A percentile compares a stretch with the other conserved stretches of the same genome.
Evolutionary conservation across 805 yeast species (phyloP).

Genomic region (Candida suzukii): DNA sequence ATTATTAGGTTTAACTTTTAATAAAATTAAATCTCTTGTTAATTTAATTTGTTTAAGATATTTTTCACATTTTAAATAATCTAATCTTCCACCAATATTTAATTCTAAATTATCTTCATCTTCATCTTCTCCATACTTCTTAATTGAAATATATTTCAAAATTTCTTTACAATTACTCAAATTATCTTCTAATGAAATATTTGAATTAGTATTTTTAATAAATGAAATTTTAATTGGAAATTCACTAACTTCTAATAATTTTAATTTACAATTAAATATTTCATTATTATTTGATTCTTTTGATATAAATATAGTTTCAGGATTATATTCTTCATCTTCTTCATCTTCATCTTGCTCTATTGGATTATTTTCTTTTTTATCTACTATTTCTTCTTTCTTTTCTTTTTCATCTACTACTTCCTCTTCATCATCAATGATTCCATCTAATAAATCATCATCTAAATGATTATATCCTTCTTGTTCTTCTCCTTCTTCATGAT

Average conservation of each 20-base stretch:
- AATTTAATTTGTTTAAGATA: slow-evolving; percentile 43
- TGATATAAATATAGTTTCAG: not conserved
- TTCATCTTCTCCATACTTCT: not conserved
- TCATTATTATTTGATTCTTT: not conserved
- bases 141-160: not conserved
- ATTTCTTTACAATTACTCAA: not conserved
- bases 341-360: not conserved
- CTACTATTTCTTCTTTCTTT: not conserved
- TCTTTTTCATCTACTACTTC: slow-evolving; percentile 2
- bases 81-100: slow-evolving; percentile 59
- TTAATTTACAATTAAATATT: not conserved
- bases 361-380: not conserved
- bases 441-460: slow-evolving; percentile 9
- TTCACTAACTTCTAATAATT: not conserved
- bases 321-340: not conserved
- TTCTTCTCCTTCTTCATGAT: slow-evolving; percentile 6
- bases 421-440: slow-evolving; percentile 1
- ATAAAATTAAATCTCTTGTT: slow-evolving; percentile 47
- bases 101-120: slow-evolving; percentile 18
- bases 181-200: not conserved
- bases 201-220: not conserved
- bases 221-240: not conserved
- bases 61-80: slow-evolving; percentile 41
- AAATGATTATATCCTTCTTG: slow-evolving; percentile 7
- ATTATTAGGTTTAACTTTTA: slow-evolving; percentile 30